Conservation (phyloP, 1,139 yeast species). For the Scheffersomyces illinoinensis region DNA sequence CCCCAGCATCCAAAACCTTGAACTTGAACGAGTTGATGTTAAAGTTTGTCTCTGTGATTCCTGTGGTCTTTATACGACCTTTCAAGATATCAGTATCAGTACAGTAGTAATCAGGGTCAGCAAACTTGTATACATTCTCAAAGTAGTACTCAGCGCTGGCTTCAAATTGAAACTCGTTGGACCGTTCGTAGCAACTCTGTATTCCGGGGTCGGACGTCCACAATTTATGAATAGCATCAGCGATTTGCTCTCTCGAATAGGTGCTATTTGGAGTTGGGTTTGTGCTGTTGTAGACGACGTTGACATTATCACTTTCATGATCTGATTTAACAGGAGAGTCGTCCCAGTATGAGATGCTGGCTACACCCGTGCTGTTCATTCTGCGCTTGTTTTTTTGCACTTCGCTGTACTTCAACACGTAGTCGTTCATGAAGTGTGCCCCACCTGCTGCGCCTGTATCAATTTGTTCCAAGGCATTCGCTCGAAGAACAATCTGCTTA, state of each 20-base stretch:
- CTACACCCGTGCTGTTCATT: conserved; percentile 56
- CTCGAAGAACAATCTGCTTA: conserved; percentile 52
- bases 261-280: conserved; percentile 19
- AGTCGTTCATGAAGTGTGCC: conserved; percentile 59
- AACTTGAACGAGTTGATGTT: conserved; percentile 65
- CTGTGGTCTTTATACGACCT: conserved; percentile 94
- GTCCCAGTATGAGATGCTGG: conserved; percentile 17
- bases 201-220: conserved; percentile 77
- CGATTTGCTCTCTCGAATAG: conserved; percentile 46
- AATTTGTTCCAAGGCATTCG: conserved; percentile 61
- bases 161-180: conserved; percentile 82
- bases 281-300: neutral
- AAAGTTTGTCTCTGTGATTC: conserved; percentile 87
- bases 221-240: conserved; percentile 62
- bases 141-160: conserved; percentile 79
- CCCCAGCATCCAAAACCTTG: conserved; percentile 93
- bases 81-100: conserved; percentile 80
- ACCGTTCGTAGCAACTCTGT: conserved; percentile 54
- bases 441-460: conserved; percentile 76
- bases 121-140: conserved; percentile 63
- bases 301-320: neutral
- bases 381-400: conserved; percentile 50
- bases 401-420: conserved; percentile 63
- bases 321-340: conserved; percentile 1
- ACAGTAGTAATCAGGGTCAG: conserved; percentile 66